A percentile compares a stretch with the other conserved stretches of the same genome.
phyloP scores from a whole-genome alignment of 305 asterid genomes.

The Nicotiana rustica region DNA sequence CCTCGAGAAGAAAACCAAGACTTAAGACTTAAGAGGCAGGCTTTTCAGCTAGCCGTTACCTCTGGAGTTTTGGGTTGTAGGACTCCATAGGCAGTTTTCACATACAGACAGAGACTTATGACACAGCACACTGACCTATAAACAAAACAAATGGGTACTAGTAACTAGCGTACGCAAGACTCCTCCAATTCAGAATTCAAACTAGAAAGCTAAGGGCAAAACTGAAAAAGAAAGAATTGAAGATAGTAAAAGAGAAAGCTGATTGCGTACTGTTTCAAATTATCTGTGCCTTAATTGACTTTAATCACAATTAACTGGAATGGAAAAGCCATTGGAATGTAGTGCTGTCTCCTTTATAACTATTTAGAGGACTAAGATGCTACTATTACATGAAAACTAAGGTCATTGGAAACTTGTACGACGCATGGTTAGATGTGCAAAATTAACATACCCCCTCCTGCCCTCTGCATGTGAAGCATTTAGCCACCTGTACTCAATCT shows the following conservation, averaged over 20 bases:
- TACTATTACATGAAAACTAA: neutral
- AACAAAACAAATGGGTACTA: neutral
- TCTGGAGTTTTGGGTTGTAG: neutral
- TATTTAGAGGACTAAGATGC: neutral
- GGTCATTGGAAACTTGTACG: constrained; percentile 10
- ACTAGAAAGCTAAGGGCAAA: neutral
- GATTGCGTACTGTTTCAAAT: neutral
- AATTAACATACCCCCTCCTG: neutral
- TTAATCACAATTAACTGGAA: neutral
- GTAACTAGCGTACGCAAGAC: neutral
- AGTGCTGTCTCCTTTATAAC: neutral
- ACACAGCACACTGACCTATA: neutral
- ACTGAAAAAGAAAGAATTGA: neutral
- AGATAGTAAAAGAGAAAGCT: neutral
- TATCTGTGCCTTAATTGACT: neutral
- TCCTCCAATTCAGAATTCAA: neutral
- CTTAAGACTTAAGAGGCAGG: neutral
- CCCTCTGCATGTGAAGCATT: constrained; percentile 32
- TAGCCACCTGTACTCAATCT: neutral
- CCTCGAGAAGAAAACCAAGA: constrained; percentile 23
- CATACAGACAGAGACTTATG: neutral
- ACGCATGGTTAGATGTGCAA: neutral
- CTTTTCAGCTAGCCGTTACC: constrained; percentile 29
- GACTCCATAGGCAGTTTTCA: neutral
- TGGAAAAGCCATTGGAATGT: neutral